These are phyloP conservation scores for Pseudisothecium myosuroides DNA, from an alignment of 225 moss, liverwort and hornwort genomes.

Conservation along the genomic window DNA sequence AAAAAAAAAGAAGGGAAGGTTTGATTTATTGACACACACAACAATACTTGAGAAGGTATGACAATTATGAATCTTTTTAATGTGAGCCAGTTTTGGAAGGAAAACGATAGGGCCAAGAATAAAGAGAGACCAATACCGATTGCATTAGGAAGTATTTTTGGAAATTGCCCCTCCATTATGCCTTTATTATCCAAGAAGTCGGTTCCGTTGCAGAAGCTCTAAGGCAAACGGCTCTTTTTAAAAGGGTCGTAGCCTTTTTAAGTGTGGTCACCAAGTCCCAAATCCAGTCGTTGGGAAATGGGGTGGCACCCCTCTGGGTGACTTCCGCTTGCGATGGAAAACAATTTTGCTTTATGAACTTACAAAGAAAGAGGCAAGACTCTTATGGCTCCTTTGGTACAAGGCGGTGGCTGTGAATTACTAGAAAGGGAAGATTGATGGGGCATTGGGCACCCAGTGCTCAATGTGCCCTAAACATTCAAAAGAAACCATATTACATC, in stretches of 20 bases:
- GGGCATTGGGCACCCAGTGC: accelerated
- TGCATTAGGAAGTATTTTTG: too few species aligned
- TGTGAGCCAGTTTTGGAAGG: not conserved
- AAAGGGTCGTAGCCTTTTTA: not conserved
- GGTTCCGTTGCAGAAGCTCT: too few species aligned
- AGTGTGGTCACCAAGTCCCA: accelerated
- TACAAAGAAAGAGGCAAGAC: not conserved
- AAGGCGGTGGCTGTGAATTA: not conserved
- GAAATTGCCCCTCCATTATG: too few species aligned
- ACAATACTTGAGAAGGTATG: not conserved
- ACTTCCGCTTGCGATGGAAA: not conserved
- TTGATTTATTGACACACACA: not conserved
- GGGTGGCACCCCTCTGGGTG: accelerated
- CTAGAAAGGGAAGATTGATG: not conserved
- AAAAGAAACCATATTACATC: not conserved
- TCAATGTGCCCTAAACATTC: accelerated
- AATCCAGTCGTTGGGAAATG: not conserved
- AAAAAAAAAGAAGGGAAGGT: not conserved
- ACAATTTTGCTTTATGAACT: accelerated
- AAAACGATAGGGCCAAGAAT: accelerated
- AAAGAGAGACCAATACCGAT: too few species aligned
- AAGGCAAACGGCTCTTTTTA: too few species aligned
- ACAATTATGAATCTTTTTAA: too few species aligned
- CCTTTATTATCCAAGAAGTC: too few species aligned
- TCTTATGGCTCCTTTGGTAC: not conserved